These are phyloP conservation scores for Cercospora zeae-maydis DNA, from an alignment of 2,329 filamentous ascomycete species.

Conservation along the genomic window DNA sequence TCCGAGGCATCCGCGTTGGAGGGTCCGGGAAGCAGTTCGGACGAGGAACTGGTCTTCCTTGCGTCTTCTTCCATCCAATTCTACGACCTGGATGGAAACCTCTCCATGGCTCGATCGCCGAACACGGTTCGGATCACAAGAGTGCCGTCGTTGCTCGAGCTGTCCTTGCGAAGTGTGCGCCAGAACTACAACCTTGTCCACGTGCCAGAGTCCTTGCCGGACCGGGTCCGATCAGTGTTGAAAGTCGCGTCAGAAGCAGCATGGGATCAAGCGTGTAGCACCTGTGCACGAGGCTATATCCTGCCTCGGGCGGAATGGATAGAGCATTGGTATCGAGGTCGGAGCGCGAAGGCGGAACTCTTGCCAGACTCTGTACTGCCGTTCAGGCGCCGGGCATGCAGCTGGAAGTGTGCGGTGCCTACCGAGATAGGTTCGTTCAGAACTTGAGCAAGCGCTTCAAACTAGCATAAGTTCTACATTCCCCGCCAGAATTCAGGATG, in stretches of 20 bases:
- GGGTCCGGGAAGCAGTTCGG: constrained; percentile 10
- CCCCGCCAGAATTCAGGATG: background rate
- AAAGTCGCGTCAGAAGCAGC: constrained; percentile 18
- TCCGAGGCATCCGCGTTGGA: constrained; percentile 5
- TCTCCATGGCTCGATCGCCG: constrained; percentile 7
- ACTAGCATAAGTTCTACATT: background rate
- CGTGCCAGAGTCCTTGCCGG: constrained; percentile 24
- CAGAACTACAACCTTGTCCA: constrained; percentile 28
- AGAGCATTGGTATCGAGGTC: constrained; percentile 36
- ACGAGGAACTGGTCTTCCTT: constrained; percentile 33
- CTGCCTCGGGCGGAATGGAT: constrained; percentile 37
- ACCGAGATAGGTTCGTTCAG: constrained; percentile 23
- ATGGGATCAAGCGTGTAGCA: constrained; percentile 33
- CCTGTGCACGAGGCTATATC: constrained; percentile 33
- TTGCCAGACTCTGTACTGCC: constrained; percentile 33
- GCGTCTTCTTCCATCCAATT: constrained; percentile 28
- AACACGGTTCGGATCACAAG: background rate
- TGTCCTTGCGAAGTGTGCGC: constrained; percentile 32
- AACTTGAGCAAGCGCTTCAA: background rate
- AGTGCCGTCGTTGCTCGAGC: constrained; percentile 38
- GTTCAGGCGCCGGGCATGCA: constrained; percentile 34
- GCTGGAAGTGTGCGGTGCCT: constrained; percentile 33
- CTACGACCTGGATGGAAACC: constrained; percentile 34
- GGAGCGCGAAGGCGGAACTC: constrained; percentile 26
- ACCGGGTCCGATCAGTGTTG: constrained; percentile 24